Percentiles rank a stretch among this genome's conserved stretches.
Conservation (phyloP, 441 rosid genomes). For the Hypseocharis bilobata region DNA sequence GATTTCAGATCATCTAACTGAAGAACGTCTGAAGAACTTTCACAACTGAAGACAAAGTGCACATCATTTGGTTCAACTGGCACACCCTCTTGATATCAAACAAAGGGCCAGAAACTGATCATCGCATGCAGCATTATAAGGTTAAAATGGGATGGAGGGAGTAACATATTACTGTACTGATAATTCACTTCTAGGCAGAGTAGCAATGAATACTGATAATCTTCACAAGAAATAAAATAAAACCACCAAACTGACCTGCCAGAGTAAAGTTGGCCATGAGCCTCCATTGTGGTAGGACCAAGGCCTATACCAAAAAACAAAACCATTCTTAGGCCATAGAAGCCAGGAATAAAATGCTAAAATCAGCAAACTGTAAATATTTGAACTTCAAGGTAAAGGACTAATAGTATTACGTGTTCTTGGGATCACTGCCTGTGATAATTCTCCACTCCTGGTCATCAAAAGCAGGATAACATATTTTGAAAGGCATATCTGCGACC, state of each 20-base stretch:
- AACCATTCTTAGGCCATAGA: neutral
- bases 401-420: slow-evolving; percentile 56
- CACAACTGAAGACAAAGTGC: too few species aligned
- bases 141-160: too few species aligned
- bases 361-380: neutral
- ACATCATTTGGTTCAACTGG: too few species aligned
- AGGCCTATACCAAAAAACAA: slow-evolving; percentile 38
- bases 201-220: neutral
- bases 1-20: too few species aligned
- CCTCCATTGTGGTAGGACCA: slow-evolving; percentile 86
- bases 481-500: slow-evolving; percentile 80
- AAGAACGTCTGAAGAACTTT: too few species aligned
- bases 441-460: slow-evolving; percentile 92
- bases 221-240: too few species aligned
- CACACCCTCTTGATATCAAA: too few species aligned
- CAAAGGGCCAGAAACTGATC: too few species aligned
- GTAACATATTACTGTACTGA: neutral
- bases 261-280: slow-evolving; percentile 68
- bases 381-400: neutral
- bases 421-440: slow-evolving; percentile 83
- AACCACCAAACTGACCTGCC: slow-evolving; percentile 49
- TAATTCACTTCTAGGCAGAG: neutral
- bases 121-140: too few species aligned
- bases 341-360: neutral
- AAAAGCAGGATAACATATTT: slow-evolving; percentile 86